phyloP scores from a whole-genome alignment of 208 protist genomes.

The Strigomonas culicis region DNA sequence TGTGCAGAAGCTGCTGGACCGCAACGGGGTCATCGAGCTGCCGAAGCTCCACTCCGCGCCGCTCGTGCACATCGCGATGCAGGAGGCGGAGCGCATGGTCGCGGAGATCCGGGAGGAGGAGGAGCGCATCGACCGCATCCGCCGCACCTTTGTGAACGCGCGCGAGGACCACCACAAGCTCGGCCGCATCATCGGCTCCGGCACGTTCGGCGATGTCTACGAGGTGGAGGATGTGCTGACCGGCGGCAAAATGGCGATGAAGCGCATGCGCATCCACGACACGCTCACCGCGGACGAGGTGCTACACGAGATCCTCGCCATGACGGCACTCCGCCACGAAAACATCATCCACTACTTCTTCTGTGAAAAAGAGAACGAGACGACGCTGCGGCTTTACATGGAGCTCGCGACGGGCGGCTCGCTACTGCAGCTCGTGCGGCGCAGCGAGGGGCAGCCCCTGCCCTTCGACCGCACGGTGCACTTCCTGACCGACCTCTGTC shows the following conservation, averaged over 20 bases:
- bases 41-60: slow-evolving; percentile 65
- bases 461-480: slow-evolving; percentile 64
- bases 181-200: slow-evolving; percentile 62
- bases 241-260: slow-evolving; percentile 87
- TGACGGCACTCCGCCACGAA: slow-evolving; percentile 88
- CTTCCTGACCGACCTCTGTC: slow-evolving; percentile 78
- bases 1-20: slow-evolving; percentile 67
- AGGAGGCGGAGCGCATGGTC: slow-evolving; percentile 81
- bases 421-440: slow-evolving; percentile 70
- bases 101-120: slow-evolving; percentile 74
- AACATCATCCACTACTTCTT: slow-evolving; percentile 95
- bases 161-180: slow-evolving; percentile 58
- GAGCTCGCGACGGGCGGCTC: slow-evolving; percentile 90
- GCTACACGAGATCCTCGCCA: slow-evolving; percentile 85
- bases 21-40: slow-evolving; percentile 76
- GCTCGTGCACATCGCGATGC: slow-evolving; percentile 81
- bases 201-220: slow-evolving; percentile 87
- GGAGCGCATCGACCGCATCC: slow-evolving; percentile 71
- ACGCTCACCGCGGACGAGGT: slow-evolving; percentile 66
- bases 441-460: slow-evolving; percentile 50
- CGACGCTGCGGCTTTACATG: slow-evolving; percentile 86
- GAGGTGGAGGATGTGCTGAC: slow-evolving; percentile 84
- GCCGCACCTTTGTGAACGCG: slow-evolving; percentile 66
- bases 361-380: slow-evolving; percentile 84
- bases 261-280: slow-evolving; percentile 86